phyloP scores from a whole-genome alignment of 2,329 filamentous ascomycete species.

The Karstenula rhodostoma region DNA sequence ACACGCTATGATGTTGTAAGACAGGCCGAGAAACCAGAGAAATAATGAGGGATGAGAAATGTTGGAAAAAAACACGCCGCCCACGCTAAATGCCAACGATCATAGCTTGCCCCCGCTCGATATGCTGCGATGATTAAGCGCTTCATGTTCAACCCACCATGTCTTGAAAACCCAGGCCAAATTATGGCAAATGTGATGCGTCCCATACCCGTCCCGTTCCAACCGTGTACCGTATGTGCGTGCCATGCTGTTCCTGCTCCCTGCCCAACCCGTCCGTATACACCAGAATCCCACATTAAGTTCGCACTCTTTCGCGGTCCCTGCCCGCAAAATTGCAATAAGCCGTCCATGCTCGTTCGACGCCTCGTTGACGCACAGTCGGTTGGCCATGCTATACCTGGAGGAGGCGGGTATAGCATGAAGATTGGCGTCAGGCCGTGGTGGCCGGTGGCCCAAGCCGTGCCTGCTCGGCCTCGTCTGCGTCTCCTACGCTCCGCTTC shows the following conservation, averaged over 20 bases:
- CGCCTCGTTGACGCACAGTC: constrained; percentile 11
- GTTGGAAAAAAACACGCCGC: constrained; percentile 31
- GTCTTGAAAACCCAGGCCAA: constrained; percentile 26
- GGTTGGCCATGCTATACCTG: constrained; percentile 21
- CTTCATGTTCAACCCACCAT: constrained; percentile 23
- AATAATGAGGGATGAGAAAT: constrained; percentile 28
- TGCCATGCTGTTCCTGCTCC: constrained; percentile 8
- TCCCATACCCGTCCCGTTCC: constrained; percentile 12
- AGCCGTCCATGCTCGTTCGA: constrained; percentile 22
- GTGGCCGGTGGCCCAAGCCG: constrained; percentile 31
- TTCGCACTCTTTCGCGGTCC: constrained; percentile 37
- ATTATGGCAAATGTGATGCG: constrained; percentile 25
- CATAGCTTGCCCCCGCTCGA: constrained; percentile 36
- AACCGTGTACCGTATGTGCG: constrained; percentile 11
- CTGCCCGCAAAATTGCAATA: constrained; percentile 32
- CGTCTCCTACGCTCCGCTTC: constrained; percentile 35
- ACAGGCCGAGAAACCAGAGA: constrained; percentile 24
- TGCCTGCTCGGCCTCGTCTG: constrained; percentile 35
- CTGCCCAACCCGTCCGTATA: neutral
- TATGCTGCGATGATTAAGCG: constrained; percentile 24
- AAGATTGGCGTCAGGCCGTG: constrained; percentile 25
- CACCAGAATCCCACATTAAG: constrained; percentile 17
- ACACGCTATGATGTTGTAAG: constrained; percentile 40
- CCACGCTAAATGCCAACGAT: constrained; percentile 51
- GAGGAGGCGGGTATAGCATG: constrained; percentile 7